phyloP scores from a whole-genome alignment of 1,284 basidiomycete species.

The Naganishia albida region DNA sequence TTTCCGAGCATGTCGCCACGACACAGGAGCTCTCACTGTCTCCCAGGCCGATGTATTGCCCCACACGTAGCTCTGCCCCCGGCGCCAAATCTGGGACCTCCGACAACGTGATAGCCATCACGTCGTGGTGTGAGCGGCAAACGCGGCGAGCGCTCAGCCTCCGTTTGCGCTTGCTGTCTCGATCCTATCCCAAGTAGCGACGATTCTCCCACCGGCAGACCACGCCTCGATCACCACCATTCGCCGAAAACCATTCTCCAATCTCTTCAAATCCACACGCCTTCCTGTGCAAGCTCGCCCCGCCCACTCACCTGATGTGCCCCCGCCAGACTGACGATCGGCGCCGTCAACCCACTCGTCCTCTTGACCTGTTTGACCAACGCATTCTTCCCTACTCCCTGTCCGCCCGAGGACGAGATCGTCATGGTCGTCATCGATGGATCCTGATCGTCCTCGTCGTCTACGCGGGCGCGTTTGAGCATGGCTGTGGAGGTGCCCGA shows the following conservation, averaged over 20 bases:
- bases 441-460: conserved; percentile 43
- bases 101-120: too few species aligned
- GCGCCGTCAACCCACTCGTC: conserved; percentile 52
- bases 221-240: background rate
- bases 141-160: too few species aligned
- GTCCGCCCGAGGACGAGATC: conserved; percentile 50
- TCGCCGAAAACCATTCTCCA: background rate
- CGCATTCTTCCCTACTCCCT: conserved; percentile 47
- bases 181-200: too few species aligned
- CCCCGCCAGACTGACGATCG: conserved; percentile 48
- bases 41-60: too few species aligned
- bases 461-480: conserved; percentile 52
- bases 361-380: conserved; percentile 49
- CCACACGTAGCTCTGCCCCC: too few species aligned
- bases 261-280: background rate
- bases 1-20: too few species aligned
- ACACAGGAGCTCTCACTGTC: too few species aligned
- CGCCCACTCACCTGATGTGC: conserved; percentile 49
- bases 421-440: conserved; percentile 42
- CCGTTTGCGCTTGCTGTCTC: too few species aligned
- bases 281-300: background rate
- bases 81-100: too few species aligned
- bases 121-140: too few species aligned
- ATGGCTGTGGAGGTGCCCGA: conserved; percentile 36
- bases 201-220: background rate